A percentile compares a stretch with the other conserved stretches of the same genome.
phyloP scores from a whole-genome alignment of 345 rosid genomes.

The Pelargonium nanum region DNA sequence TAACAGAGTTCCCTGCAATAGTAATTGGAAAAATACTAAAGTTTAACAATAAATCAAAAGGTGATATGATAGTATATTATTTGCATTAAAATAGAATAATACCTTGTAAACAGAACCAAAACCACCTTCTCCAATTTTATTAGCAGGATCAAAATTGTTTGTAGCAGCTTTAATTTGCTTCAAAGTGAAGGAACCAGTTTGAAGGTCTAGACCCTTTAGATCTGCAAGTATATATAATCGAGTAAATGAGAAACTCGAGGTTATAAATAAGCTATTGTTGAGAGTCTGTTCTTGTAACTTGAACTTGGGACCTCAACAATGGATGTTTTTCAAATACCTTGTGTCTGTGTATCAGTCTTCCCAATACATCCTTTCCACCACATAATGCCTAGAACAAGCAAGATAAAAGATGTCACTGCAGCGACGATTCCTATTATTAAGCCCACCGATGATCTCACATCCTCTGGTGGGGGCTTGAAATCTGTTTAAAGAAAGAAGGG shows the following conservation, averaged over 20 bases:
- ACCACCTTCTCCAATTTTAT: conserved; percentile 31
- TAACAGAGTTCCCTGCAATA: conserved; percentile 11
- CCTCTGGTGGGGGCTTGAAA: no score
- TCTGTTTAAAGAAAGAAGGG: no score
- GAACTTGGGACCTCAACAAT: no score
- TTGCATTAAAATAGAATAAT: background rate
- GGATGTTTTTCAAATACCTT: conserved; percentile 17
- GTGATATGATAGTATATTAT: background rate
- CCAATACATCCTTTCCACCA: conserved; percentile 46
- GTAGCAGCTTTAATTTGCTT: conserved; percentile 19
- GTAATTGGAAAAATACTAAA: background rate
- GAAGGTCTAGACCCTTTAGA: conserved; percentile 11
- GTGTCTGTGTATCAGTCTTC: conserved; percentile 19
- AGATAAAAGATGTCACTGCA: conserved; percentile 13
- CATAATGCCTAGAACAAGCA: conserved; percentile 30
- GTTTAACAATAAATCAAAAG: background rate
- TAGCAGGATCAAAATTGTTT: conserved; percentile 17
- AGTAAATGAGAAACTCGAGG: background rate
- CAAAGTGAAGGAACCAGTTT: no score
- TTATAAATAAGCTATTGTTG: no score
- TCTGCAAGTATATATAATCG: conserved; percentile 5
- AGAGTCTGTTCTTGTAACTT: no score
- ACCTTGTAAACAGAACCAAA: conserved; percentile 28
- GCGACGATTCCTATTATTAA: conserved; percentile 19
- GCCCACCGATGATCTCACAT: no score